Evolutionary conservation across 495 filamentous ascomycete species (phyloP), one percentile per base, ranked within the genome.

Genomic region (Bacidia gigantensis): DNA sequence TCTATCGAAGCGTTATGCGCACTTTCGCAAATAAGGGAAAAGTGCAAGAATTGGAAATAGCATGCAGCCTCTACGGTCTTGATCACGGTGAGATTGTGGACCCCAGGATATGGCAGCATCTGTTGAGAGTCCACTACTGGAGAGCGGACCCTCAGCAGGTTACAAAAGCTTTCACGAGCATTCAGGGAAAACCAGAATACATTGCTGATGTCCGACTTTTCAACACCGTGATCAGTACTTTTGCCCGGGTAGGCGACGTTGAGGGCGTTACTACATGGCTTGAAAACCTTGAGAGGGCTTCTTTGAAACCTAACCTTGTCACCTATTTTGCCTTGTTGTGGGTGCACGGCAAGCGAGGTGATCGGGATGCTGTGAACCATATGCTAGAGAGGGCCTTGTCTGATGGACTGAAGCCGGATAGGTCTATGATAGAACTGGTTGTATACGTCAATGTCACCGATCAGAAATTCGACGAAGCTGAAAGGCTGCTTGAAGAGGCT

Each of bases 221-320:
- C 80, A 95, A 96, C 60, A 81, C 84, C 25, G 62, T 95, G 26
- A 67, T 98, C 14, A 75, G 81, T 53, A 85, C 86, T 2, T 72
- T 87, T 63, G 67, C 69, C 1, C 79, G 78, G 57, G 76, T 75
- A 3, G 69, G 73, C 24, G 82, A 94, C 64, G 69, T 83, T 44
- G 69, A 79, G 38, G 78, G 77, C 2, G 79, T 79, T 14, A 68
- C 85, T 53, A 55, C 64, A 2, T 71, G 69, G 23, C 84, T 89
- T 52, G 66, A 79, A 17, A 58, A 71, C 11, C 66, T 92, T 59
- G 62, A 77, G 14, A 56, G 65, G 9, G 44, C 53, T 11, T 62
- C 63, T 3, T 55, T 71, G 11, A 49, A 67, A 24, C 80, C 80
- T 0, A 75, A 84, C 62, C 52, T 62, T 1, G 73, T 77, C 57